Evolutionary conservation across 768 basidiomycete genomes (phyloP).

Genomic region (Boletus rubropictus): DNA sequence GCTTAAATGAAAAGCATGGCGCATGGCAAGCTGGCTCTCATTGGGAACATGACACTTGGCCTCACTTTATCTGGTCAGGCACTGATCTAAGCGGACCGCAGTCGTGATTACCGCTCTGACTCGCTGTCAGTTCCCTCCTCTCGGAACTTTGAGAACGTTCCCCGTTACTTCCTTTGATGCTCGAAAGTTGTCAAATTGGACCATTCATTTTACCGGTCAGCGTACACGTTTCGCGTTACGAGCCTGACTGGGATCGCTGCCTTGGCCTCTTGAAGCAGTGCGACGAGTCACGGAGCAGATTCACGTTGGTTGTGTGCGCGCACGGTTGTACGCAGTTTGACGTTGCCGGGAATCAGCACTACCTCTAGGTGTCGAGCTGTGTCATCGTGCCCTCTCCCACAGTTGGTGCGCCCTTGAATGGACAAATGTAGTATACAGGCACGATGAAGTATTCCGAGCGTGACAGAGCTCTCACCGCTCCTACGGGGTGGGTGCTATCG

Average conservation of each 20-base stretch:
- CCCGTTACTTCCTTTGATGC: constrained; percentile 17
- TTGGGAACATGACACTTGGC: constrained; percentile 19
- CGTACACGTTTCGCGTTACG: constrained; percentile 16
- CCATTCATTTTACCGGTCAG: constrained; percentile 23
- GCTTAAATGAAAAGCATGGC: constrained; percentile 24
- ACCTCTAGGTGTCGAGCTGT: not conserved
- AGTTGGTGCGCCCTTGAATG: not conserved
- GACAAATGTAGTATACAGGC: not conserved
- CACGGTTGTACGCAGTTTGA: not conserved
- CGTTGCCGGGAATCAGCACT: not conserved
- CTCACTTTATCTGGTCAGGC: constrained; percentile 27
- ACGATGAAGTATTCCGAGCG: constrained; percentile 1
- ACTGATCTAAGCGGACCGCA: constrained; percentile 22
- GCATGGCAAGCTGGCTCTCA: constrained; percentile 6
- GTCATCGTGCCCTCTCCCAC: not conserved
- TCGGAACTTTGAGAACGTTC: constrained; percentile 5
- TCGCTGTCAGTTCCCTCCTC: constrained; percentile 21
- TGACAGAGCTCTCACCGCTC: constrained; percentile 11
- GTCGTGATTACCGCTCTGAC: constrained; percentile 21
- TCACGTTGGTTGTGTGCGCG: constrained; percentile 5
- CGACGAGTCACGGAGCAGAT: constrained; percentile 1
- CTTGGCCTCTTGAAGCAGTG: constrained; percentile 1
- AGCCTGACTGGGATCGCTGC: constrained; percentile 15
- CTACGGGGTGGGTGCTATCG: not conserved
- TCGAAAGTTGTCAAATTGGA: constrained; percentile 22